Percentiles rank a stretch among this genome's conserved stretches.
Conservation (phyloP, 345 rosid species). For the Salix udensis region DNA sequence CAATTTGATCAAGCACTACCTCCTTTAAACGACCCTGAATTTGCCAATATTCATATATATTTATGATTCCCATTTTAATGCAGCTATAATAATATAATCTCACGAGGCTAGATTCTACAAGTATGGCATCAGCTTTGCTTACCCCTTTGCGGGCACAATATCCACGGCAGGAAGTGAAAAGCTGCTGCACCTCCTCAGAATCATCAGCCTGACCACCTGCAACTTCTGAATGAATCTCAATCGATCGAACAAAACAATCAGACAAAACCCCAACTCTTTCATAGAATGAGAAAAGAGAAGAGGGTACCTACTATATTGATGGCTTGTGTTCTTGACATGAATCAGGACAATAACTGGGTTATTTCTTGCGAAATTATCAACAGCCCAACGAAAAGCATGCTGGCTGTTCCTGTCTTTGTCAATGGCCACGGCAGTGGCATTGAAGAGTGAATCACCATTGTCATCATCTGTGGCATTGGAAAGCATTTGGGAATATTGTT, state of each 20-base stretch:
- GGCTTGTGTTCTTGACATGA: constrained; percentile 53
- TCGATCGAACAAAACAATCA: neutral
- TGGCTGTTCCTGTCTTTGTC: constrained; percentile 81
- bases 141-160: constrained; percentile 90
- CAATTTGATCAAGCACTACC: constrained; percentile 58
- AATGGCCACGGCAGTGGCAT: constrained; percentile 65
- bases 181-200: constrained; percentile 35
- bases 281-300: constrained; percentile 17
- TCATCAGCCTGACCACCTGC: constrained; percentile 8
- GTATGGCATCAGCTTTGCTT: neutral
- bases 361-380: constrained; percentile 50
- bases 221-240: constrained; percentile 20
- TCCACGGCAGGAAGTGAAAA: constrained; percentile 66
- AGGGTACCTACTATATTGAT: constrained; percentile 63
- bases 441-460: constrained; percentile 25
- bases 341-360: constrained; percentile 43
- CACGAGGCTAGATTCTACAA: neutral
- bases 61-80: neutral
- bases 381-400: constrained; percentile 84
- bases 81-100: neutral
- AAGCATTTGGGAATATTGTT: constrained; percentile 29
- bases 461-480: constrained; percentile 19
- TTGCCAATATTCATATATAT: neutral
- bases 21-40: constrained; percentile 55
- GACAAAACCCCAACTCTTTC: neutral